Evolutionary conservation across 306 rosid species (phyloP), one percentile per base, ranked within the genome.

Genomic region (Prunus mira): DNA sequence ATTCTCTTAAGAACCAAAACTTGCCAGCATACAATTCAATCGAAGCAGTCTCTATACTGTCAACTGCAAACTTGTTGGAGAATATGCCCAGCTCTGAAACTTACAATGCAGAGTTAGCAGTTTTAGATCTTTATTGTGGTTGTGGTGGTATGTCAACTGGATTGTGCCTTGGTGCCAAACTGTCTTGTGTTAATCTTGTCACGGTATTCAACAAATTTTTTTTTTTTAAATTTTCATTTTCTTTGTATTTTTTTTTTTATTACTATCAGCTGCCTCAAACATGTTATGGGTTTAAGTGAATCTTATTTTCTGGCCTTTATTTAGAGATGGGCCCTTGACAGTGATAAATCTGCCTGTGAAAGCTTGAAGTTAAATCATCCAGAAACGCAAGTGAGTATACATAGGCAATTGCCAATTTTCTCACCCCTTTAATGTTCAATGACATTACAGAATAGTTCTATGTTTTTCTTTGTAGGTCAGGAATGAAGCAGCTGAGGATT

Each of bases 81-180:
- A 76, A 75, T 65, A 79, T 68, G 54, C 83, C 82, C 27, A 30
- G 75, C 73, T 56, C 70, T 61, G 81, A 83, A 67, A 77, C 77
- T 46, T 17, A 38, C 72, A 79, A 78, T 75, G 80, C 80, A 45
- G 86, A 90, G 69, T 74, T 91, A 77, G 73, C 81, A 57, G 78
- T 94, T 58, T 83, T 94, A 62, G 98, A 94, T 85, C 87, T 94
- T 38, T 94, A 81, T 79, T 81, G 97, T 68, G 98, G 98, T 71
- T 94, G 98, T 79, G 98, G 98, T 83, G 97, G 95, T 78, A 94
- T 94, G 98, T 94, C 98, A 65, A 91, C 97, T 83, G 98, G 98
- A 71, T 80, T 94, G 84, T 86, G 94, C 83, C 85, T 89, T 47
- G 98, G 98, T 75, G 91, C 95, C 82, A 91, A 87, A 86, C 68